Conservation (phyloP, 768 basidiomycete genomes). For the Kwoniella europaea region DNA sequence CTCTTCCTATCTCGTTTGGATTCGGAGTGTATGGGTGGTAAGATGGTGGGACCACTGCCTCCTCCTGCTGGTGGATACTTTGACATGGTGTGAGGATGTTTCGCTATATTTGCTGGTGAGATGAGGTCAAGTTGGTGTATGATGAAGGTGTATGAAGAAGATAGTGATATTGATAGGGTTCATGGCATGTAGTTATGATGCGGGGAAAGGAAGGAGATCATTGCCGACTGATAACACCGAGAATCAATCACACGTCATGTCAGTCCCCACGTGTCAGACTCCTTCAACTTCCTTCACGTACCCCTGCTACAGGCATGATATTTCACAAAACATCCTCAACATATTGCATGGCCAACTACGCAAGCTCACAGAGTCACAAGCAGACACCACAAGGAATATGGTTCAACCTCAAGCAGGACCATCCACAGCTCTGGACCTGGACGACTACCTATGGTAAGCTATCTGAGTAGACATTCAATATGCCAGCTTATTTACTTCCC, state of each 20-base stretch:
- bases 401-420: slow-evolving; percentile 25
- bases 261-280: background rate
- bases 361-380: background rate
- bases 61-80: slow-evolving; percentile 16
- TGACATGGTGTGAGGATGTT: slow-evolving; percentile 21
- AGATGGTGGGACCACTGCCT: slow-evolving; percentile 35
- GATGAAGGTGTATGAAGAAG: background rate
- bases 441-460: slow-evolving; percentile 43
- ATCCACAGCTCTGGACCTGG: slow-evolving; percentile 14
- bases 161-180: background rate
- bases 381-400: background rate
- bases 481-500: background rate
- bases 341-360: background rate
- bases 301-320: background rate
- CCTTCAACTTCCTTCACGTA: slow-evolving; percentile 2
- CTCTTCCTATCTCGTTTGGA: slow-evolving; percentile 60
- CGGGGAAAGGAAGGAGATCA: slow-evolving; percentile 4
- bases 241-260: slow-evolving; percentile 16
- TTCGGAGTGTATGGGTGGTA: slow-evolving; percentile 48
- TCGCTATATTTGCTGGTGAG: background rate
- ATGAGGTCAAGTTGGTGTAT: background rate
- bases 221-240: background rate
- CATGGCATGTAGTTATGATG: background rate
- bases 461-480: background rate
- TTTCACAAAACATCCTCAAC: slow-evolving; percentile 3